These are phyloP conservation scores for Rhodotorula glutinis DNA, from an alignment of 1,284 basidiomycete genomes.

Conservation along the genomic window DNA sequence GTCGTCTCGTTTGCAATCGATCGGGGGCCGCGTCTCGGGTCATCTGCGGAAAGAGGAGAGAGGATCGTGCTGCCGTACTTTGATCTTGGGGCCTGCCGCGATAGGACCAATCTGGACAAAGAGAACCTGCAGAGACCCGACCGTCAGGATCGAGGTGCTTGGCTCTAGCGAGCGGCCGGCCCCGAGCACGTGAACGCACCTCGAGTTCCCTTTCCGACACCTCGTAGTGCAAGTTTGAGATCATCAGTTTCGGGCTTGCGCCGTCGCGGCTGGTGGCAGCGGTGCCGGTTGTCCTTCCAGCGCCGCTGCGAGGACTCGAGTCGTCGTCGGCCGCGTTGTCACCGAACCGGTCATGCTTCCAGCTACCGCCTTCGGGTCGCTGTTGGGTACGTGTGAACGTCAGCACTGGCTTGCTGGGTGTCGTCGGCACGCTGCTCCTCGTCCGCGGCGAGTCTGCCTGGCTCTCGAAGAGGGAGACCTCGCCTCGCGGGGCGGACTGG, in stretches of 20 bases:
- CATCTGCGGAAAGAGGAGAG: not conserved
- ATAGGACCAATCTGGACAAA: conserved; percentile 91
- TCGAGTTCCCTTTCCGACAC: conserved; percentile 81
- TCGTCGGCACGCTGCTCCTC: too few species aligned
- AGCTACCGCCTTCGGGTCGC: conserved; percentile 21
- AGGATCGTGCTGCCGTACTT: conserved; percentile 57
- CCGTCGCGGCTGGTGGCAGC: not conserved
- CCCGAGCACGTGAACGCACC: too few species aligned
- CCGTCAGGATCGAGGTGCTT: not conserved
- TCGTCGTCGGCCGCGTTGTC: not conserved
- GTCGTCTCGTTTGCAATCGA: not conserved
- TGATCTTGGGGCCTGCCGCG: conserved; percentile 84
- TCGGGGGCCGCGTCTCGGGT: not conserved
- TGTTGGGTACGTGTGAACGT: not conserved
- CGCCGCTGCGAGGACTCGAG: not conserved
- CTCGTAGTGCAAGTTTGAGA: conserved; percentile 91
- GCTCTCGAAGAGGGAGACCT: too few species aligned
- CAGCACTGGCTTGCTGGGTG: too few species aligned
- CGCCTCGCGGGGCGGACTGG: too few species aligned
- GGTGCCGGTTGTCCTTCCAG: not conserved
- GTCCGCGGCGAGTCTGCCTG: too few species aligned
- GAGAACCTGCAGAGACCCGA: conserved; percentile 60
- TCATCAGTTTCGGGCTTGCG: conserved; percentile 62
- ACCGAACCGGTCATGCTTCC: conserved; percentile 37
- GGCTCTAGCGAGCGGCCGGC: too few species aligned